Evolutionary conservation across 129 eudicot species (phyloP), one percentile per base, ranked within the genome.

Genomic region (Chrysanthemum lavandulifolium): DNA sequence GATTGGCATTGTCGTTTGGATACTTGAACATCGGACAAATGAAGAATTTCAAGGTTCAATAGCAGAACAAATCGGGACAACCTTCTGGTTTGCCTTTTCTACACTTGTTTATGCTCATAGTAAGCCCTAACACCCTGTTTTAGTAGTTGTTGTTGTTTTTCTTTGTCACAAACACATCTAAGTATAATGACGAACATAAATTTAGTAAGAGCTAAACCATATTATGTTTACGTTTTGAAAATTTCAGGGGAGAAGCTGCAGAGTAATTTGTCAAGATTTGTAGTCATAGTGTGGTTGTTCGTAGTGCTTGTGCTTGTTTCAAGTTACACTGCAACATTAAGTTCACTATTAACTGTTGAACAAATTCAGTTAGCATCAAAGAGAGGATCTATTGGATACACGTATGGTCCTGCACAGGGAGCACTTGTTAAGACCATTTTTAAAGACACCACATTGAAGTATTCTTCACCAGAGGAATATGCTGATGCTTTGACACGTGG

Each of bases 301-400:
- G 84, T 78, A 7, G 86, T 86, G 70, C 84, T 86, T n/a, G 76
- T 83, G 55, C 54, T 86, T 31, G 73, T 80, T 7, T 82, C 87
- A 52, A 76, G 87, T 56, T 89, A 89, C 72, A 89, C 96, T 2
- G 92, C 96, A 16, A 89, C 71, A 16, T 80, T 86, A 68, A 73
- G 82, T 50, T 84, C 96, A 1, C 29, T 82, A 63, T 61, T 89
- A 68, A 89, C 89, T 0, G 73, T 89, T 13, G 79, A 89, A 67
- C 83, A 86, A 62, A 73, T 86, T 25, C 67, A 62, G 61, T 50
- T 74, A 52, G 67, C 76, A 19, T 47, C 76, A 13, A 71, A 50
- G 61, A 73, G 69, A 12, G 69, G 60, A 3, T 55, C 60, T 9
- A 60, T 78, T 9, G 78, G 76, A 6, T 67, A 49, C 65, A 83